Evolutionary conservation across 495 filamentous ascomycete species (phyloP).

Genomic region (Polyplosphaeria fusca): DNA sequence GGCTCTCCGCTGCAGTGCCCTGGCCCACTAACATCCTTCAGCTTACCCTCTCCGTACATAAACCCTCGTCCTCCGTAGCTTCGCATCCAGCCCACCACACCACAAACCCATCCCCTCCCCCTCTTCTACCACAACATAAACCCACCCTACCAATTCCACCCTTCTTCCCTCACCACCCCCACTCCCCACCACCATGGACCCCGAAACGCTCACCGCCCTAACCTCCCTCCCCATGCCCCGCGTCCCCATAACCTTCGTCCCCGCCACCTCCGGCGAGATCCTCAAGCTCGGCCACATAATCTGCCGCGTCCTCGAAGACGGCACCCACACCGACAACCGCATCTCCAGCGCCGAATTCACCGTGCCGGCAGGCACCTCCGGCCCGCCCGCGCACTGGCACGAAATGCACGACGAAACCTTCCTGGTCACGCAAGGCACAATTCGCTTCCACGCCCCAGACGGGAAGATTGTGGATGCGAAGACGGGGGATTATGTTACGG

Average conservation of each 20-base stretch:
- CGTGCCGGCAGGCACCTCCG: slow-evolving; percentile 47
- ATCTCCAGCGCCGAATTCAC: slow-evolving; percentile 49
- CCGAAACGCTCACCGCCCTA: slow-evolving; percentile 23
- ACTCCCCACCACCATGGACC: slow-evolving; percentile 15
- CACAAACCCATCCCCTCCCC: background rate
- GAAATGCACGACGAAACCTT: slow-evolving; percentile 58
- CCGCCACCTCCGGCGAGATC: slow-evolving; percentile 41
- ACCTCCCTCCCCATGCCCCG: slow-evolving; percentile 36
- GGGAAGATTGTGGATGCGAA: slow-evolving; percentile 45
- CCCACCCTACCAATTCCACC: background rate
- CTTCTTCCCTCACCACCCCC: background rate
- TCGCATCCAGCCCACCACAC: too few species aligned
- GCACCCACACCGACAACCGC: slow-evolving; percentile 49
- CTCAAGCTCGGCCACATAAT: slow-evolving; percentile 42
- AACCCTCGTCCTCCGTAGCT: too few species aligned
- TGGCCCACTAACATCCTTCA: background rate
- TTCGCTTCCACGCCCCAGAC: slow-evolving; percentile 47
- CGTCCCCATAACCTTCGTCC: slow-evolving; percentile 43
- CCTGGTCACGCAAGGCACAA: slow-evolving; percentile 49
- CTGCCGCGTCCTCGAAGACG: slow-evolving; percentile 50
- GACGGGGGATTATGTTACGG: slow-evolving; percentile 51
- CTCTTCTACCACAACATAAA: background rate
- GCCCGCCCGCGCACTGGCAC: slow-evolving; percentile 49
- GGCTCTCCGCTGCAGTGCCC: slow-evolving; percentile 7
- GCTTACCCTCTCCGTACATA: too few species aligned